Percentiles rank a stretch among this genome's conserved stretches.
These are phyloP conservation scores for Beauveria varroae DNA, from an alignment of 2,329 filamentous ascomycete genomes.

Conservation along the genomic window DNA sequence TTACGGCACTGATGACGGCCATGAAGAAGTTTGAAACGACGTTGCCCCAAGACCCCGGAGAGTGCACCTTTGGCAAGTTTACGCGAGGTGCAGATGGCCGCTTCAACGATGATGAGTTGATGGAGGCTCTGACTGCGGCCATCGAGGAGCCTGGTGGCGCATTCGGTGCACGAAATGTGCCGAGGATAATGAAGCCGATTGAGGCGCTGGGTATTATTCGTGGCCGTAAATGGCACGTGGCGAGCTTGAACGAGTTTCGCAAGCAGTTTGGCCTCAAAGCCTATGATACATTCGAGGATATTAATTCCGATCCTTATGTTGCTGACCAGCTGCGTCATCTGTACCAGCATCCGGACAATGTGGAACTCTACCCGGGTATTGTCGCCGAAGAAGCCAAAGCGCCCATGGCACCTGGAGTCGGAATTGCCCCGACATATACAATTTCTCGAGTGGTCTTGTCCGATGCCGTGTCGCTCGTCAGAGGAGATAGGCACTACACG, in stretches of 20 bases:
- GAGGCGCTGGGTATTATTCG: constrained; percentile 78
- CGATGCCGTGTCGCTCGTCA: constrained; percentile 70
- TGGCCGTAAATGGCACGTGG: constrained; percentile 67
- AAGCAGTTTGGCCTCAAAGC: constrained; percentile 72
- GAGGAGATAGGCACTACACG: constrained; percentile 73
- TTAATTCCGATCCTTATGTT: constrained; percentile 69
- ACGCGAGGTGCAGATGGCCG: constrained; percentile 57
- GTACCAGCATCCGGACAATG: constrained; percentile 71
- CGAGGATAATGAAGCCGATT: constrained; percentile 63
- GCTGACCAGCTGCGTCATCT: constrained; percentile 58
- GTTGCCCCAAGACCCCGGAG: constrained; percentile 50
- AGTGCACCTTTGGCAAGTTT: constrained; percentile 62
- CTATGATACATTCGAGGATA: constrained; percentile 73
- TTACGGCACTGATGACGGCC: constrained; percentile 51
- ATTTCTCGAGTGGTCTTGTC: constrained; percentile 70
- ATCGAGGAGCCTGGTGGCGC: constrained; percentile 72
- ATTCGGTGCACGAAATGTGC: constrained; percentile 68
- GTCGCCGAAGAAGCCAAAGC: constrained; percentile 69
- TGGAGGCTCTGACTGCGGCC: constrained; percentile 58
- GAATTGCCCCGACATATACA: constrained; percentile 68
- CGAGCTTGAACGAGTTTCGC: constrained; percentile 77
- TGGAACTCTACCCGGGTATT: constrained; percentile 74
- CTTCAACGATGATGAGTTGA: constrained; percentile 71
- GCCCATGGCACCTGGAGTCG: constrained; percentile 66
- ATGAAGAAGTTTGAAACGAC: constrained; percentile 59